Evolutionary conservation across 192 early-diverging fungal genomes (phyloP), one percentile per base, ranked within the genome.

Genomic region (Gorgonomyces haynaldii): DNA sequence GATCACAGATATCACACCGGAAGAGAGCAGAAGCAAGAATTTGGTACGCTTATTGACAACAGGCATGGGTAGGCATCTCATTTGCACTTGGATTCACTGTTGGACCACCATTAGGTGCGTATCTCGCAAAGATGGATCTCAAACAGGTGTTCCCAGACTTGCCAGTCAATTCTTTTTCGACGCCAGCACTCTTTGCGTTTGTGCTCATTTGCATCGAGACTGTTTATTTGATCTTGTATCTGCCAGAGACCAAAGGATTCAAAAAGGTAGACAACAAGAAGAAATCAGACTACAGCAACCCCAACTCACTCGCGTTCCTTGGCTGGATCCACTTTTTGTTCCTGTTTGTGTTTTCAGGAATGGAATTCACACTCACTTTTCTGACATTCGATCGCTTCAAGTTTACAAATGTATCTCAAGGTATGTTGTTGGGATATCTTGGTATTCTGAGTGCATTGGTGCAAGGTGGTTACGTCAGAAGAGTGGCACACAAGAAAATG

Each of bases 321-420:
- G 81, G 80, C 16, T 48, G 62, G 24, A 60, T 88, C 19, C 92
- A 96, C 56, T 91, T 88, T 52, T 61, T 81, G 12, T 92, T 86
- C 56, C 69, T 94, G 30, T 89, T 98, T 53, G 70, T 88, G 42
- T 98, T 96, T 54, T 86, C 87, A 1, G 94, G 95, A 0, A 94
- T 98, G 89, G 95, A 98, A 70, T 98, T 95, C 68, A 98, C 91
- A 0, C 70, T 98, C 39, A 89, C 90, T 1, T 98, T 98, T 60
- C 64, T 96, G 48, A 98, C 95, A 0, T 86, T 86, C 59, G 91
- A 98, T 64, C 66, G 85, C 31, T 90, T 93, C 45, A 61, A 73
- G 23, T 98, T 89, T 54, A 68, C 72, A 7, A 82, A 94, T 57
- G 79, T 78, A 60, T 80, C 85, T 54, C 92, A 98, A 66, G 95